phyloP scores from a whole-genome alignment of 345 rosid genomes.

The Acer yangbiense region DNA sequence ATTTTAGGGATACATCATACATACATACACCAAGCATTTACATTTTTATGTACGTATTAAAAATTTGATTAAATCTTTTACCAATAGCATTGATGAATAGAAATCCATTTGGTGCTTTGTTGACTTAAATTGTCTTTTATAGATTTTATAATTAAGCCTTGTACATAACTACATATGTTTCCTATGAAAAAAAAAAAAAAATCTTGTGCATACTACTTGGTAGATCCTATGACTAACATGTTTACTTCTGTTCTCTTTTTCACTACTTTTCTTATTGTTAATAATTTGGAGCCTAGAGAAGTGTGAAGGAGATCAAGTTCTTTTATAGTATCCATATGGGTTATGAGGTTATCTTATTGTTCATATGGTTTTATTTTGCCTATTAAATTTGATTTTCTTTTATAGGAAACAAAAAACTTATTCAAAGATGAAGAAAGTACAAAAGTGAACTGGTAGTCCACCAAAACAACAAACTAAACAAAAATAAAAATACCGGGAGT shows the following conservation, averaged over 20 bases:
- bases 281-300: not conserved
- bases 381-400: no score
- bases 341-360: not conserved
- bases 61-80: not conserved
- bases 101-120: not conserved
- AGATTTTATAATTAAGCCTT: not conserved
- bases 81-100: not conserved
- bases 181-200: no score
- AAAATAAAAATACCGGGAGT: no score
- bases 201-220: not conserved
- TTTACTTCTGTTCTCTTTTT: not conserved
- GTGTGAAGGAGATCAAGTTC: not conserved
- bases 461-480: no score
- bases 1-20: not conserved
- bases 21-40: not conserved
- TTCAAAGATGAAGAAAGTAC: no score
- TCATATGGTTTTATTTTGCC: not conserved
- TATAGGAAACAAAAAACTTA: no score
- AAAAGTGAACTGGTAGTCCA: no score
- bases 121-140: not conserved
- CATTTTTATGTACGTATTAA: not conserved
- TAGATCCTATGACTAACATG: not conserved
- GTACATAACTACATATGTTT: no score
- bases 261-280: not conserved
- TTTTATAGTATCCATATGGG: not conserved